Evolutionary conservation across 2,329 filamentous ascomycete genomes (phyloP).

Genomic region (Penicillium sp.): DNA sequence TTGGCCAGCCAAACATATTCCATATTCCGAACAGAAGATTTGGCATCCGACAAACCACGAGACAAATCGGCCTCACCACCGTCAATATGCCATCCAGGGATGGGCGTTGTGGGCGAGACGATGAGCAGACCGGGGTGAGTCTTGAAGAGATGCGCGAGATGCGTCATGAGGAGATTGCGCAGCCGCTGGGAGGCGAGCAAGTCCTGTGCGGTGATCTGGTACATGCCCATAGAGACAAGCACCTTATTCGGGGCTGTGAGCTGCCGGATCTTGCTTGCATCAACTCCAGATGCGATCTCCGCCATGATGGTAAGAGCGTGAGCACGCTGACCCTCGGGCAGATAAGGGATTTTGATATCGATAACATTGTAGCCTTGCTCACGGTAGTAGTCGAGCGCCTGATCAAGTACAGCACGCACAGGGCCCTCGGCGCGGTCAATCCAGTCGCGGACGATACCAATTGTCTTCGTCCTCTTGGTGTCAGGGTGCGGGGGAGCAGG

Average conservation of each 20-base stretch:
- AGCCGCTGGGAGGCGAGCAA: conserved; percentile 71
- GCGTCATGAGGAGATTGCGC: conserved; percentile 72
- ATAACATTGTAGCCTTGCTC: conserved; percentile 44
- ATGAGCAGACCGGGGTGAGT: conserved; percentile 72
- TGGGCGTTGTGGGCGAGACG: conserved; percentile 72
- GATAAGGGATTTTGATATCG: conserved; percentile 52
- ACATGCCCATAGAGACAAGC: conserved; percentile 60
- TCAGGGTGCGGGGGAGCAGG: conserved; percentile 44
- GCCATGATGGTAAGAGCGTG: conserved; percentile 74
- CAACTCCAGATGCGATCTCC: conserved; percentile 60
- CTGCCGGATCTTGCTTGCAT: conserved; percentile 51
- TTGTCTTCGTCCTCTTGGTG: conserved; percentile 51
- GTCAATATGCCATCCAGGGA: conserved; percentile 68
- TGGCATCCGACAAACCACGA: conserved; percentile 69
- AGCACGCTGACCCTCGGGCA: conserved; percentile 69
- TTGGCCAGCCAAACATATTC: conserved; percentile 84
- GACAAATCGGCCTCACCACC: conserved; percentile 60
- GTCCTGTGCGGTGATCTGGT: conserved; percentile 65
- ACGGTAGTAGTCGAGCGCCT: conserved; percentile 56
- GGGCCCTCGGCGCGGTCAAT: conserved; percentile 64
- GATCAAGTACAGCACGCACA: conserved; percentile 62
- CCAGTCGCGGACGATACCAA: conserved; percentile 70
- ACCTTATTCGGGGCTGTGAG: conserved; percentile 68
- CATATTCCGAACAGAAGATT: conserved; percentile 73
- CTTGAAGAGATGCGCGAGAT: conserved; percentile 69